Conservation (phyloP, 2,329 filamentous ascomycete species). For the Curvularia eragrostidis region DNA sequence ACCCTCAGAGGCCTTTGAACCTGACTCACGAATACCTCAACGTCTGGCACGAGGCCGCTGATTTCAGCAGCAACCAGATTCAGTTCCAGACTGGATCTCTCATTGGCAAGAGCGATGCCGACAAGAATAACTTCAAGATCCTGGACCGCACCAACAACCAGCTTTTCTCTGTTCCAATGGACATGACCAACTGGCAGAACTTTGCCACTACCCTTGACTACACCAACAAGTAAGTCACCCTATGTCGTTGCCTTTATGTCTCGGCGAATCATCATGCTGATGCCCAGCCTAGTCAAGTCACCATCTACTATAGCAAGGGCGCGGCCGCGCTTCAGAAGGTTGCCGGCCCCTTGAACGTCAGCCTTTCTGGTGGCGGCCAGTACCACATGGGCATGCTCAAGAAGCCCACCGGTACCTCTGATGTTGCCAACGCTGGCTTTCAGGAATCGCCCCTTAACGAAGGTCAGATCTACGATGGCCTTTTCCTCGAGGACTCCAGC, state of each 20-base stretch:
- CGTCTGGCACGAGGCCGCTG: conserved; percentile 50
- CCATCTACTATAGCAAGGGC: conserved; percentile 64
- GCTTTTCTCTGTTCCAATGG: conserved; percentile 61
- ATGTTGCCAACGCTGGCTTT: conserved; percentile 49
- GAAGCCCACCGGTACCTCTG: conserved; percentile 60
- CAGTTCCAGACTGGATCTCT: conserved; percentile 63
- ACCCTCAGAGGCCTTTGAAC: conserved; percentile 61
- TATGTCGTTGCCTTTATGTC: accelerated
- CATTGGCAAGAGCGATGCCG: conserved; percentile 51
- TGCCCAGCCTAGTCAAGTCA: conserved; percentile 55
- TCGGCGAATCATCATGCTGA: neutral
- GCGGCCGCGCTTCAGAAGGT: conserved; percentile 55
- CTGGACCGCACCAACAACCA: conserved; percentile 43
- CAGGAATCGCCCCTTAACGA: conserved; percentile 47
- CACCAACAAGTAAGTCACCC: conserved; percentile 56
- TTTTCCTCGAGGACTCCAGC: conserved; percentile 50
- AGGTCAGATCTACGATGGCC: conserved; percentile 49
- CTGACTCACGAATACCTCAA: conserved; percentile 66
- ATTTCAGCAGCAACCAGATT: conserved; percentile 52
- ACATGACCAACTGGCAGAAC: conserved; percentile 64
- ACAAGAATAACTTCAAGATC: conserved; percentile 55
- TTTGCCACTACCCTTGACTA: conserved; percentile 67
- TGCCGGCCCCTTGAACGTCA: conserved; percentile 57
- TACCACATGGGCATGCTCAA: conserved; percentile 69
- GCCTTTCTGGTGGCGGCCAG: conserved; percentile 65